Base-by-base conservation (phyloP, 176 grass and related monocot genomes). In the Aechmea fasciata region DNA sequence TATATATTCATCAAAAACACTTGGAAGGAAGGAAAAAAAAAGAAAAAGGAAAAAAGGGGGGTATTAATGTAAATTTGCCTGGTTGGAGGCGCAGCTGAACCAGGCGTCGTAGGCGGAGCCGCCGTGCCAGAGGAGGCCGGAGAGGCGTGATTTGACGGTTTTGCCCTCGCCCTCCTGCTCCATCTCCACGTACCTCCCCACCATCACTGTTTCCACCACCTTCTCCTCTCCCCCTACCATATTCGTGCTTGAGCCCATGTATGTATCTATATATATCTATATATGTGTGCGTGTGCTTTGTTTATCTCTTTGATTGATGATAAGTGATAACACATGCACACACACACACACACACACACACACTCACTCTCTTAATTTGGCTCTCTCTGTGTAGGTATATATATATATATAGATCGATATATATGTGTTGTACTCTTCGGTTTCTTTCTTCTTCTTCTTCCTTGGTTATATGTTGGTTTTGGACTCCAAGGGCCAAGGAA, bases 61-160 rank as follows among this genome's bases (percentile, higher is more conserved):
- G 29, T 33, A 54, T 12, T 14, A 54, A 13, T 54, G 52, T 9
- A 61, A 66, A 20, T 28, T 12, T 52, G 11, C 94, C 90, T 99
- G 95, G 80, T 99, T 99, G 74, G 95, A 99, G 11, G 95, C 95
- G 51, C 95, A 99, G 74, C 95, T 99, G 75, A 99, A 99, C 95
- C 95, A 99, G 15, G 95, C 95, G 51, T 99, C 95, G 52, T 94
- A 99, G 77, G 95, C 87, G 0, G 95, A 94, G 77, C 95, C 95
- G 19, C 95, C 95, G 62, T 99, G 95, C 95, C 95, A 94, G 47
- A 99, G 81, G 75, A 99, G 75, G 69, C 87, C 79, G 11, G 94
- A 99, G 80, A 99, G 84, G 49, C 82, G 87, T 13, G 94, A 82
- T 80, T 93, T 90, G 1, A 65, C 73, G 61, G 77, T 69, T 74